Evolutionary conservation across 129 eudicot species (phyloP).

Genomic region (Ambrosia trifida): DNA sequence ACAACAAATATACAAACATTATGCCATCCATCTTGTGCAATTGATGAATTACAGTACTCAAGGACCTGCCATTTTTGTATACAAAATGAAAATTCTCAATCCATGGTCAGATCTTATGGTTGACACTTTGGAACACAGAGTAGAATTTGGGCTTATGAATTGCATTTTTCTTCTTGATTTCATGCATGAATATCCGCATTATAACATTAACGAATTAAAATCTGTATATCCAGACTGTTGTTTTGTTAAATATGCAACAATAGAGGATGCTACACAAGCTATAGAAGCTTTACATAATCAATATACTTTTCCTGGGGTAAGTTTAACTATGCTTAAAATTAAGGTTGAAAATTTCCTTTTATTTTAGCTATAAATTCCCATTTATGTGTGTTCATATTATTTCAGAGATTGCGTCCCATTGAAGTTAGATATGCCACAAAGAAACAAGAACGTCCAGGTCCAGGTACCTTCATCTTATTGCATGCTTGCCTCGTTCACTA

Average conservation of each 20-base stretch:
- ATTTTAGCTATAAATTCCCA: conserved; percentile 9
- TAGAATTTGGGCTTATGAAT: not conserved
- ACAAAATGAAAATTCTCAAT: conserved; percentile 8
- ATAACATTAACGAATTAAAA: not conserved
- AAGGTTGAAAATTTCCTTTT: conserved; percentile 2
- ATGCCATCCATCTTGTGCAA: conserved; percentile 1
- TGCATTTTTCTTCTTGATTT: conserved; percentile 16
- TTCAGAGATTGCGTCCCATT: conserved; percentile 60
- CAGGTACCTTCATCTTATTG: conserved; percentile 43
- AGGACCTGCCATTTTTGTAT: conserved; percentile 2
- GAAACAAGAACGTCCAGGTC: conserved; percentile 73
- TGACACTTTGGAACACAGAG: conserved; percentile 1
- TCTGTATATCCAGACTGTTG: conserved; percentile 57
- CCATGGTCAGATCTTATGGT: conserved; percentile 17
- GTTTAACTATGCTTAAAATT: conserved; percentile 22
- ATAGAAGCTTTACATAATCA: conserved; percentile 56
- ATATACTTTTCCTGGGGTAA: conserved; percentile 75
- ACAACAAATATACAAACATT: not conserved
- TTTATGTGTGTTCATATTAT: conserved; percentile 18
- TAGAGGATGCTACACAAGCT: conserved; percentile 82
- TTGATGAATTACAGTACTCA: not conserved
- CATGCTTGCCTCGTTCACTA: not conserved
- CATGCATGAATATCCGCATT: conserved; percentile 4
- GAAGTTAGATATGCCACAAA: conserved; percentile 78
- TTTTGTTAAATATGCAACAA: conserved; percentile 73